These are phyloP conservation scores for Grammothele lineata DNA, from an alignment of 768 basidiomycete species.

Conservation along the genomic window DNA sequence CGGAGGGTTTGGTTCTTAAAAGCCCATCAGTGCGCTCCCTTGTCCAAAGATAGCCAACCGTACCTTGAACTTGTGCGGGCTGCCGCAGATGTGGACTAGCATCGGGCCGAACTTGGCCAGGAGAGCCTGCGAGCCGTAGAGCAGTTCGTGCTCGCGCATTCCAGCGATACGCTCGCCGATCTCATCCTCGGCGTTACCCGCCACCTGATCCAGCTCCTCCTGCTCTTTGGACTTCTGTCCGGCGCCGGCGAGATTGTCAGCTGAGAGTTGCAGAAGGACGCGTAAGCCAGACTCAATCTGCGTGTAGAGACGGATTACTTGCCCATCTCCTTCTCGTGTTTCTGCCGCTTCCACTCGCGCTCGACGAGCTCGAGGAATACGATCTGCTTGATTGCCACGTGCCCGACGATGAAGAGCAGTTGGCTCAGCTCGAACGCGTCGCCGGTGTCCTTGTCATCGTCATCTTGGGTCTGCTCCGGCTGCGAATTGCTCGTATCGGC, in stretches of 20 bases:
- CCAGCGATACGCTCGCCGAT: slow-evolving; percentile 88
- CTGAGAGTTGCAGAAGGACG: slow-evolving; percentile 26
- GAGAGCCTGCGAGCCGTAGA: slow-evolving; percentile 80
- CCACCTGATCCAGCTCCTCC: slow-evolving; percentile 96
- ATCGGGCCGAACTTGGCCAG: slow-evolving; percentile 86
- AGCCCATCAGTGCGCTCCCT: not conserved
- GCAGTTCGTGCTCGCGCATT: slow-evolving; percentile 81
- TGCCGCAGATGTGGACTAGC: slow-evolving; percentile 86
- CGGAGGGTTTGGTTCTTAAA: slow-evolving; percentile 79
- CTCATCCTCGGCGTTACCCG: slow-evolving; percentile 96
- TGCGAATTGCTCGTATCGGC: slow-evolving; percentile 6
- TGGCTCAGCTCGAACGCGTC: slow-evolving; percentile 90
- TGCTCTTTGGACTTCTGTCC: slow-evolving; percentile 41
- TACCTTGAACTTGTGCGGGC: slow-evolving; percentile 89
- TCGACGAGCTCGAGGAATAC: slow-evolving; percentile 95
- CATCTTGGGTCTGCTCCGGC: slow-evolving; percentile 6
- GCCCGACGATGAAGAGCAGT: slow-evolving; percentile 92
- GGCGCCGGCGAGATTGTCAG: slow-evolving; percentile 54
- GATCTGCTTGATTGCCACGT: slow-evolving; percentile 96
- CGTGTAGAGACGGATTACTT: slow-evolving; percentile 19
- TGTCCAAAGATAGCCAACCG: not conserved
- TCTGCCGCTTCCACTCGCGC: slow-evolving; percentile 93
- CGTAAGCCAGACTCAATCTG: not conserved
- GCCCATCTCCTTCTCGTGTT: slow-evolving; percentile 85
- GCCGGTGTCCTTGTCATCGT: slow-evolving; percentile 48